Evolutionary conservation across 2,329 filamentous ascomycete genomes (phyloP), one percentile per base, ranked within the genome.

Genomic region (Talaromyces piceae): DNA sequence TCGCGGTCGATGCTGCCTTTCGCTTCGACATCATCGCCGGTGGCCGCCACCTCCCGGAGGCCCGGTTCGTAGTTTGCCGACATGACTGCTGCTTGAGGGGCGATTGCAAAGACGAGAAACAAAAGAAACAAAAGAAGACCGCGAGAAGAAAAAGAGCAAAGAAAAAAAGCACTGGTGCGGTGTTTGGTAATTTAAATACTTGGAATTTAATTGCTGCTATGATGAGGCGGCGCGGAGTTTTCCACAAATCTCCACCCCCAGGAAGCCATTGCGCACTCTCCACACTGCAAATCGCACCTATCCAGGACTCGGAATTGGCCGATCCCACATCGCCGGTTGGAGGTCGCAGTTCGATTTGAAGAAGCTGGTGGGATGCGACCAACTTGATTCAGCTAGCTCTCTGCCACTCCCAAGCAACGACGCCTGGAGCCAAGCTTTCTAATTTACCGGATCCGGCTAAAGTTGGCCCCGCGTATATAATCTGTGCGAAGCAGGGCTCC

Each of bases 31-130:
- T 43, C 39, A 22, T 22, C 25, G 25, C 18, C 44, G n/a, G 25
- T 6, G 9, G 44, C 25, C 25, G 25, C 27, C 16, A 28, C 12
- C 25, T 20, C 25, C n/a, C 20, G 44, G 11, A 46, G 44, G 26
- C 44, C 44, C n/a, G 44, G 44, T 13, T 26, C 39, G 13, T 46
- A 16, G 46, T 20, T 39, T 18, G 46, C 20, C 33, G 46, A 48
- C 46, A 48, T 48, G 9, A 41, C 16, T 8, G 13, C 4, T 16
- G 20, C 33, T 27, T 27, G 28, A 31, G 16, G 43, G 23, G 8
- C 13, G 16, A 18, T 11, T 18, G 43, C 43, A 5, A 25, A 16
- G 23, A 43, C 20, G 23, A 12, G 22, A 13, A 12, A 25, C 12
- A 16, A 43, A 43, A 23, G 11, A 16, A 30, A 13, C 28, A 30